Evolutionary conservation across 352 stramenopile genomes (phyloP).

Genomic region (Thalassiosira livingstoniorum): DNA sequence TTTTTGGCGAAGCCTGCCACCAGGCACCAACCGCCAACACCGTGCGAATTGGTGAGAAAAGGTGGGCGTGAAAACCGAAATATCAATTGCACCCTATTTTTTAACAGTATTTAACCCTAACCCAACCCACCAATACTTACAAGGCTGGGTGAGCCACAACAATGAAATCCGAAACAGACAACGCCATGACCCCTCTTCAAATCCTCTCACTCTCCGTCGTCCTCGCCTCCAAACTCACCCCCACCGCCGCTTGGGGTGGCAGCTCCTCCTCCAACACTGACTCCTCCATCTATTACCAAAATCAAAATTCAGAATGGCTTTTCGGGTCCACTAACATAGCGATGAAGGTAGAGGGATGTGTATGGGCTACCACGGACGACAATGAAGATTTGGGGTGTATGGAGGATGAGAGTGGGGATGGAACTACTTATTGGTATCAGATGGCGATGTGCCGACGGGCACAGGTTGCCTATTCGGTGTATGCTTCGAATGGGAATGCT

Average conservation of each 20-base stretch:
- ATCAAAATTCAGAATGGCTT: constrained; percentile 29
- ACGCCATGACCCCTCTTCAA: background rate
- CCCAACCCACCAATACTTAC: too few species aligned
- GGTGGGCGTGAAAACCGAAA: too few species aligned
- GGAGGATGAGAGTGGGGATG: constrained; percentile 69
- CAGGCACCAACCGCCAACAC: too few species aligned
- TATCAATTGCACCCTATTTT: too few species aligned
- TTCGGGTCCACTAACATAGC: constrained; percentile 47
- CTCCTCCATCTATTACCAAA: constrained; percentile 28
- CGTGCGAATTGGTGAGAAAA: too few species aligned
- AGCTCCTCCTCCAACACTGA: background rate
- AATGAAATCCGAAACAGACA: background rate
- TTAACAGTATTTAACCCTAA: too few species aligned
- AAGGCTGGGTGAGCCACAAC: background rate
- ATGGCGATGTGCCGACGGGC: constrained; percentile 80
- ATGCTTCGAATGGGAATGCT: constrained; percentile 50
- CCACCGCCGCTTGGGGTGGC: constrained; percentile 26
- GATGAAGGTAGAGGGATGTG: constrained; percentile 77
- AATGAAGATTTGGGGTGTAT: constrained; percentile 72
- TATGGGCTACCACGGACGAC: constrained; percentile 64
- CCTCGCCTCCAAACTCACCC: background rate
- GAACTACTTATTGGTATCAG: constrained; percentile 82
- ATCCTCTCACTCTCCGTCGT: constrained; percentile 1
- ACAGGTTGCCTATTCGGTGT: constrained; percentile 79
- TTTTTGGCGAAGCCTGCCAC: too few species aligned